phyloP scores from a whole-genome alignment of 2,329 filamentous ascomycete species.

The Ophiostoma montium region DNA sequence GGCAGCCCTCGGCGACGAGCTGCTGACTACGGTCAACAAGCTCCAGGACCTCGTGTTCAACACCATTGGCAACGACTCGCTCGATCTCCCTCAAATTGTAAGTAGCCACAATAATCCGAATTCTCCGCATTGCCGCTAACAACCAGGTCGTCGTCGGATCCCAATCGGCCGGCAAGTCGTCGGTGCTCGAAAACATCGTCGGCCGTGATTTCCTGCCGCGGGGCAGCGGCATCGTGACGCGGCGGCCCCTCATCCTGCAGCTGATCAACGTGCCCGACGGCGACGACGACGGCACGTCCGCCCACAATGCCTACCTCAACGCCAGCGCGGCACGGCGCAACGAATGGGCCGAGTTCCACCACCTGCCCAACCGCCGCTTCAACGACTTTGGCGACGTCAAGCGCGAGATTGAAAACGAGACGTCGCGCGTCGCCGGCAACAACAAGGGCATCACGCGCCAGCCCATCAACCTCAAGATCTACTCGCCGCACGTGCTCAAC shows the following conservation, averaged over 20 bases:
- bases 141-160: conserved; percentile 89
- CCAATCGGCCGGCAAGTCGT: conserved; percentile 96
- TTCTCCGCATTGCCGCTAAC: too few species aligned
- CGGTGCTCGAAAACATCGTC: conserved; percentile 96
- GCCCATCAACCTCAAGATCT: conserved; percentile 95
- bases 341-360: conserved; percentile 91
- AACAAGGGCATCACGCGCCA: conserved; percentile 94
- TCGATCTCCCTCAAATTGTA: conserved; percentile 97
- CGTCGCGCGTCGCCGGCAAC: conserved; percentile 86
- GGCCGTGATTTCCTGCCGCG: conserved; percentile 93
- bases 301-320: conserved; percentile 50
- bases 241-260: conserved; percentile 87
- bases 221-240: conserved; percentile 91
- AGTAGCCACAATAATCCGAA: too few species aligned
- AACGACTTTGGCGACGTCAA: conserved; percentile 96
- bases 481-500: conserved; percentile 95
- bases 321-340: conserved; percentile 52
- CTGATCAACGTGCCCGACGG: conserved; percentile 92
- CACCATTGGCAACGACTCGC: conserved; percentile 96
- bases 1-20: conserved; percentile 90
- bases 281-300: conserved; percentile 47
- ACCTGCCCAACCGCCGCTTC: conserved; percentile 95
- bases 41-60: conserved; percentile 98
- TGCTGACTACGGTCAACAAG: conserved; percentile 93
- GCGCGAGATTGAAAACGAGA: conserved; percentile 94